Evolutionary conservation across 768 basidiomycete species (phyloP), one percentile per base, ranked within the genome.

Genomic region (Mycena sanguinolenta): DNA sequence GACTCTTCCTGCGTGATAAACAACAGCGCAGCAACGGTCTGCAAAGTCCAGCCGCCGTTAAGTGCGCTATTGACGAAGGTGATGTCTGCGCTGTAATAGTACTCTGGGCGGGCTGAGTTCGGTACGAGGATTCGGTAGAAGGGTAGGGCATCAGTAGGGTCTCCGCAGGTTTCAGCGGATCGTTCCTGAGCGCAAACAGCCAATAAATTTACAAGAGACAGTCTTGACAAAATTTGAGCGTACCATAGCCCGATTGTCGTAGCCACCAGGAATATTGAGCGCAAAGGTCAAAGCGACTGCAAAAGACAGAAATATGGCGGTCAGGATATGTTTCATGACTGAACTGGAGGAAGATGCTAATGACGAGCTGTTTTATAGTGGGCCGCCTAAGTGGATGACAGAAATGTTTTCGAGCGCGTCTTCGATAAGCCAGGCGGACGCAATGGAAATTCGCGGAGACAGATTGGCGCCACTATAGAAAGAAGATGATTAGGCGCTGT

Each of bases 251-350:
- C n/a, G n/a, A n/a, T n/a, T n/a, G n/a, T n/a, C n/a, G n/a, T n/a
- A n/a, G n/a, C n/a, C n/a, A n/a, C n/a, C n/a, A n/a, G n/a, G n/a
- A 19, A 44, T 44, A 44, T 59, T 44, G 17, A n/a, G 10, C 9
- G 39, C 58, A 27, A 39, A 23, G 39, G 39, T 27, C 39, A 44
- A 14, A 42, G 23, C 36, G 58, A 44, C 58, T 10, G 27, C n/a
- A 4, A 44, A 4, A 39, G 39, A 59, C 25, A 59, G 58, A 30
- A 42, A 9, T 42, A 59, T 42, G 13, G 25, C 58, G 25, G 36
- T 2, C 13, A 59, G 58, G 39, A 59, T 59, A 44, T 46, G 39
- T 17, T 59, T 59, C 58, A 59, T 59, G n/a, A 27, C 58, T 59
- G 58, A 59, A 19, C 58, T 59, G n/a, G n/a, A n/a, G n/a, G n/a